Percentiles rank a stretch among this genome's conserved stretches.
These are phyloP conservation scores for Calycina marina DNA, from an alignment of 2,329 filamentous ascomycete species.

Conservation along the genomic window DNA sequence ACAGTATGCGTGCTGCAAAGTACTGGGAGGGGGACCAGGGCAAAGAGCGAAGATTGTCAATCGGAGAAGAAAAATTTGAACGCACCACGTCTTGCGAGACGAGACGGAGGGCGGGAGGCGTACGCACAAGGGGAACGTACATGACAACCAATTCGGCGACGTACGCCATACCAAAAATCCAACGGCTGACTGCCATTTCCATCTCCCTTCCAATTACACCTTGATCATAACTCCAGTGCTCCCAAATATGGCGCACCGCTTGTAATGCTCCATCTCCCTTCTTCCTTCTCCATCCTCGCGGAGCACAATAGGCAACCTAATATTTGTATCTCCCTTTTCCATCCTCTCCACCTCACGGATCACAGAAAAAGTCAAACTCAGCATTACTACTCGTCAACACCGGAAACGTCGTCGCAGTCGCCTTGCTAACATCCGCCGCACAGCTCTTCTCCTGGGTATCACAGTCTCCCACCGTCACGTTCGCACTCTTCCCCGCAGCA, in stretches of 20 bases:
- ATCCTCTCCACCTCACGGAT: conserved; percentile 2
- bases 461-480: conserved; percentile 7
- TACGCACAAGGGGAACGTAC: not conserved
- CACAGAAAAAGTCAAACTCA: conserved; percentile 12
- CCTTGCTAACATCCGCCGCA: conserved; percentile 5
- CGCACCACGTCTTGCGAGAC: not conserved
- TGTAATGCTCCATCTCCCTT: not conserved
- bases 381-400: conserved; percentile 9
- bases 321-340: conserved; percentile 1
- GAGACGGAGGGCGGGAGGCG: not conserved
- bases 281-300: not conserved
- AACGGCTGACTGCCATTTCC: not conserved
- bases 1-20: not conserved
- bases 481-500: conserved; percentile 1
- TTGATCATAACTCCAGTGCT: not conserved
- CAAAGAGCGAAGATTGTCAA: not conserved
- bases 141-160: not conserved
- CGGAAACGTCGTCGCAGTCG: conserved; percentile 3
- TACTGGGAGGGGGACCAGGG: not conserved
- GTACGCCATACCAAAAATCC: not conserved
- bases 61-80: not conserved
- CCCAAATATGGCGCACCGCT: not conserved
- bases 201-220: not conserved
- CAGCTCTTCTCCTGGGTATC: not conserved
- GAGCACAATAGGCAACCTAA: not conserved